Conservation (phyloP, 2,329 filamentous ascomycete species). For the Clonostachys sp. region DNA sequence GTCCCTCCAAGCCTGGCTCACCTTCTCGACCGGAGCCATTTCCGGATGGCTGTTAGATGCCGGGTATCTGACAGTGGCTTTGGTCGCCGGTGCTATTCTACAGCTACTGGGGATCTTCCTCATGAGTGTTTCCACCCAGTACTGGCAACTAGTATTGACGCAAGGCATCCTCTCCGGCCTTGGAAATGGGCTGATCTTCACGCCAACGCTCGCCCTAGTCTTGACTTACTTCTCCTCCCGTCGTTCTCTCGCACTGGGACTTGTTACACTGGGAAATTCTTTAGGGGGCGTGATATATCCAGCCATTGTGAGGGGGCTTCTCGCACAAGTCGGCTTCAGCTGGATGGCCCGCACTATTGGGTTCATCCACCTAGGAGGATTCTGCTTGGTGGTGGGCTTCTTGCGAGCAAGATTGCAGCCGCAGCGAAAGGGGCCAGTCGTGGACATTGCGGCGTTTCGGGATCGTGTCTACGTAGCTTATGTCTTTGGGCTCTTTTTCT, state of each 20-base stretch:
- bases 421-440: slow-evolving; percentile 28
- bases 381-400: slow-evolving; percentile 28
- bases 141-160: slow-evolving; percentile 52
- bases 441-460: slow-evolving; percentile 40
- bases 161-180: slow-evolving; percentile 54
- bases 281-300: slow-evolving; percentile 58
- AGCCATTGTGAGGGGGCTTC: slow-evolving; percentile 14
- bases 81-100: slow-evolving; percentile 32
- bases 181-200: slow-evolving; percentile 59
- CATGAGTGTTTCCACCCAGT: slow-evolving; percentile 36
- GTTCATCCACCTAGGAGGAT: slow-evolving; percentile 47
- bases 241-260: slow-evolving; percentile 55
- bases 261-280: slow-evolving; percentile 55
- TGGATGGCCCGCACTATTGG: slow-evolving; percentile 57
- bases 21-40: slow-evolving; percentile 50
- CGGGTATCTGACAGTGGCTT: slow-evolving; percentile 41
- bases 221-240: slow-evolving; percentile 60
- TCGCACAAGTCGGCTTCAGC: slow-evolving; percentile 24
- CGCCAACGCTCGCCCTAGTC: slow-evolving; percentile 59
- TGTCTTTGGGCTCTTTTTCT: slow-evolving; percentile 24
- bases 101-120: slow-evolving; percentile 43
- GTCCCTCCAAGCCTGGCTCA: slow-evolving; percentile 46
- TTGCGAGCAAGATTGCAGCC: slow-evolving; percentile 34
- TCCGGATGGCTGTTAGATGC: slow-evolving; percentile 50
- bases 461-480: slow-evolving; percentile 38